These are phyloP conservation scores for Diaporthe ampelina DNA, from an alignment of 2,329 filamentous ascomycete genomes.

Conservation along the genomic window DNA sequence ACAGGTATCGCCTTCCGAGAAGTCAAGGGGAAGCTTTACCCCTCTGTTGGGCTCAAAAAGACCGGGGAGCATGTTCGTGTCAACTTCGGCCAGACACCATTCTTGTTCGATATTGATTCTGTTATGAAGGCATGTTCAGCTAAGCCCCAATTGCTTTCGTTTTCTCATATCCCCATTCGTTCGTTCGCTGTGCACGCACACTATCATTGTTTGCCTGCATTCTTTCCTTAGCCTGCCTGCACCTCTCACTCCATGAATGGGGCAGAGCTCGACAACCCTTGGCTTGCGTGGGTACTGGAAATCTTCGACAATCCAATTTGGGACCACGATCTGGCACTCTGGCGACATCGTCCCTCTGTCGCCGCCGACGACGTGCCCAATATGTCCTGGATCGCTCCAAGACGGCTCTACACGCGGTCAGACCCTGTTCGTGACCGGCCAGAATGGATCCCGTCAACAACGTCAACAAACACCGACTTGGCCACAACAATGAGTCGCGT, in stretches of 20 bases:
- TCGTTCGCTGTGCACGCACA: slow-evolving; percentile 5
- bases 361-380: no score
- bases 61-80: slow-evolving; percentile 71
- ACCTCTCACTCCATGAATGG: slow-evolving; percentile 17
- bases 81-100: slow-evolving; percentile 81
- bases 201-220: slow-evolving; percentile 1
- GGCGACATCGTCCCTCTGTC: slow-evolving; percentile 18
- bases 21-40: slow-evolving; percentile 75
- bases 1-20: slow-evolving; percentile 80
- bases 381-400: not conserved
- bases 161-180: not conserved
- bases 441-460: not conserved
- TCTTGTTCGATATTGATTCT: slow-evolving; percentile 91
- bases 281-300: slow-evolving; percentile 20
- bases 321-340: slow-evolving; percentile 23
- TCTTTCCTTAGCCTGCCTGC: not conserved
- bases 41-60: slow-evolving; percentile 75
- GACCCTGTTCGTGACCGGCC: slow-evolving; percentile 6
- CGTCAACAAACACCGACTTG: not conserved
- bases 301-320: slow-evolving; percentile 36
- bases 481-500: not conserved
- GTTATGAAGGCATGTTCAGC: slow-evolving; percentile 77
- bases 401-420: not conserved
- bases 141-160: slow-evolving; percentile 28
- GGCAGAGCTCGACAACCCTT: not conserved